phyloP scores from a whole-genome alignment of 2,329 filamentous ascomycete genomes.

The Nigrograna mackinnonii region DNA sequence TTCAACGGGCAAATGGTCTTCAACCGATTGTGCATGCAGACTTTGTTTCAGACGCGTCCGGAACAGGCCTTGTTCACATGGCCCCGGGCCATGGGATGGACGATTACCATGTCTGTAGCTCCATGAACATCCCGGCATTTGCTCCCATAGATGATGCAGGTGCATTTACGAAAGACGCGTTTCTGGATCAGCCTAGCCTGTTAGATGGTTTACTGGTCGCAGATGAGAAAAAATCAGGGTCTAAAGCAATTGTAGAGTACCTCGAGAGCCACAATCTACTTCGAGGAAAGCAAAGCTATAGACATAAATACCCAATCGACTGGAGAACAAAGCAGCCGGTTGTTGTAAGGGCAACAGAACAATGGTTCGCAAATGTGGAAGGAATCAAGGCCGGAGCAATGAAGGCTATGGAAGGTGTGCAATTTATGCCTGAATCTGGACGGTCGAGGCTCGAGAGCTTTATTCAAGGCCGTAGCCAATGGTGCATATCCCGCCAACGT shows the following conservation, averaged over 20 bases:
- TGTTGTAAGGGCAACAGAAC: conserved; percentile 87
- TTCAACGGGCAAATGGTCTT: conserved; percentile 62
- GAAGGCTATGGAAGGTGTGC: conserved; percentile 69
- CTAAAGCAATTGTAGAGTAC: conserved; percentile 69
- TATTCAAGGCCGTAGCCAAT: conserved; percentile 84
- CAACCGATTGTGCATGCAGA: conserved; percentile 81
- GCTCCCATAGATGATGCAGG: conserved; percentile 85
- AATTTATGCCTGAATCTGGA: conserved; percentile 78
- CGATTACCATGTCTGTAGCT: conserved; percentile 82
- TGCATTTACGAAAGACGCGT: conserved; percentile 77
- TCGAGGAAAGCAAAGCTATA: conserved; percentile 70
- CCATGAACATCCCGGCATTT: conserved; percentile 70
- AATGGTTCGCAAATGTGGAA: conserved; percentile 96
- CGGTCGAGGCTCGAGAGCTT: conserved; percentile 80
- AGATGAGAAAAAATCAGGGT: conserved; percentile 58
- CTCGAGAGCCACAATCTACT: conserved; percentile 60
- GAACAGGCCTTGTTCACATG: conserved; percentile 91
- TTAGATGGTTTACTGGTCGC: conserved; percentile 76
- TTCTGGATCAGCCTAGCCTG: conserved; percentile 67
- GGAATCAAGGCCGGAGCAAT: conserved; percentile 78
- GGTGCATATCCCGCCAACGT: conserved; percentile 96
- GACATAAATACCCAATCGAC: conserved; percentile 96
- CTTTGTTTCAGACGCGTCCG: conserved; percentile 89
- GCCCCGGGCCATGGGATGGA: conserved; percentile 97
- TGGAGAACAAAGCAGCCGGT: conserved; percentile 95